A percentile compares a stretch with the other conserved stretches of the same genome.
Evolutionary conservation across 805 yeast species (phyloP).

Genomic region (Wickerhamomyces sydowiorum): DNA sequence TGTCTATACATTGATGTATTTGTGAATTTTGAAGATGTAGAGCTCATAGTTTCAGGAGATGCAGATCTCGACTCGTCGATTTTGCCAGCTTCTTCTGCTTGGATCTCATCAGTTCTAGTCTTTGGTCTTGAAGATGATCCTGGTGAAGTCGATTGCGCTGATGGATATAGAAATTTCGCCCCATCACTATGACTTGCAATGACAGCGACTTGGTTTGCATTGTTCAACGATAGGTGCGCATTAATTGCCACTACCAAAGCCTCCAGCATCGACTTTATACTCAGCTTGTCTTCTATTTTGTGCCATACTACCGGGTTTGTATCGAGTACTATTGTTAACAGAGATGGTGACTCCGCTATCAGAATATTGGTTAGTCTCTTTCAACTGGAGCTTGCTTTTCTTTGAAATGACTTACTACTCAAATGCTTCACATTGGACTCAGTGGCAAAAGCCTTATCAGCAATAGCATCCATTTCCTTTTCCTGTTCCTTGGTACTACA

Average conservation of each 20-base stretch:
- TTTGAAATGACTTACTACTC: conserved; percentile 25
- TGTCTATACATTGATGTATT: conserved; percentile 76
- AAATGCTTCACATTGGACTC: conserved; percentile 20
- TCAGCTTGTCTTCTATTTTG: conserved; percentile 26
- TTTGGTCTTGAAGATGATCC: conserved; percentile 1
- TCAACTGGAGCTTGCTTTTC: not conserved
- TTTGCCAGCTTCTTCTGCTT: not conserved
- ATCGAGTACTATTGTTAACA: conserved; percentile 74
- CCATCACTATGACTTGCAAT: conserved; percentile 71
- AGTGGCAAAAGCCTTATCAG: conserved; percentile 46
- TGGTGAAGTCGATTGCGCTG: conserved; percentile 10
- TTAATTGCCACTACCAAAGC: conserved; percentile 73
- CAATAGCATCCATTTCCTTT: conserved; percentile 55
- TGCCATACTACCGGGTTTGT: conserved; percentile 54
- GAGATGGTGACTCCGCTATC: conserved; percentile 64
- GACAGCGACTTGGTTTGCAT: conserved; percentile 77
- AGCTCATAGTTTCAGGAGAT: conserved; percentile 9
- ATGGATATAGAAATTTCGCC: conserved; percentile 67
- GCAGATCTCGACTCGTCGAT: conserved; percentile 6
- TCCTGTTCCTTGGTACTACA: not conserved
- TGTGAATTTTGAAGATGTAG: conserved; percentile 25
- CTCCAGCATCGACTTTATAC: conserved; percentile 39
- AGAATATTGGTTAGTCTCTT: conserved; percentile 19
- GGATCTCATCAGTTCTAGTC: conserved; percentile 11
- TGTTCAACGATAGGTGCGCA: conserved; percentile 82